A percentile compares a stretch with the other conserved stretches of the same genome.
phyloP scores from a whole-genome alignment of 495 filamentous ascomycete genomes.

The Durotheca rogersii region DNA sequence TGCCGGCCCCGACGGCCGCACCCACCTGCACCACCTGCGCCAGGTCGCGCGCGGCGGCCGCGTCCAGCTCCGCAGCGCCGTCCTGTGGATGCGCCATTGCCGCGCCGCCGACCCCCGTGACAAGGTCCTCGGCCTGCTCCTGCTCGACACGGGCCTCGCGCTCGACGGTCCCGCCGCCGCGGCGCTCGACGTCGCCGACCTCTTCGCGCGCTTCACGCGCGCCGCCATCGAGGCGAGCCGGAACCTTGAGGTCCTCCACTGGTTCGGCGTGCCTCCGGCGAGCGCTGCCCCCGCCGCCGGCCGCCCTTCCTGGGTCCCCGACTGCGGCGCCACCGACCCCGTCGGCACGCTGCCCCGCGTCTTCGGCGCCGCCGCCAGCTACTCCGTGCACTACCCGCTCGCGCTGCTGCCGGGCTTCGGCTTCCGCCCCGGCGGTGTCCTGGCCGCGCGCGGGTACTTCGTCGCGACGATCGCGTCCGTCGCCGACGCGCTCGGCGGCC shows the following conservation, averaged over 20 bases:
- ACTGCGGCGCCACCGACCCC: constrained; percentile 12
- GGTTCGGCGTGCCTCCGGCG: constrained; percentile 4
- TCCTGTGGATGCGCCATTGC: constrained; percentile 14
- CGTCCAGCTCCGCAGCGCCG: background rate
- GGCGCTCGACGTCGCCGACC: background rate
- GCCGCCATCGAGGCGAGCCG: constrained; percentile 3
- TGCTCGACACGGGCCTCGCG: background rate
- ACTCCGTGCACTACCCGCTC: constrained; percentile 17
- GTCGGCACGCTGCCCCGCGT: constrained; percentile 13
- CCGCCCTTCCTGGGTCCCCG: constrained; percentile 22
- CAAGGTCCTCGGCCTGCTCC: constrained; percentile 7
- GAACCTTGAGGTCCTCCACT: constrained; percentile 16
- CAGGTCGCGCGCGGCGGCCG: background rate
- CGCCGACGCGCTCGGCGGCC: constrained; percentile 2
- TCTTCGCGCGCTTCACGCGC: constrained; percentile 12
- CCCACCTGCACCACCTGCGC: constrained; percentile 10
- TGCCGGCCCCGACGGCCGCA: constrained; percentile 6
- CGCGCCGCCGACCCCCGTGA: constrained; percentile 10
- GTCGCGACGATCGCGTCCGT: constrained; percentile 4
- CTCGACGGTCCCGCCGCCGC: constrained; percentile 3
- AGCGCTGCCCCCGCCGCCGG: constrained; percentile 5
- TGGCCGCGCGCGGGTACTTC: constrained; percentile 1
- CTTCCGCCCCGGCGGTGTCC: background rate
- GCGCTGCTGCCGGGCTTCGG: constrained; percentile 2
- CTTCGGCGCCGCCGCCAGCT: constrained; percentile 5